Evolutionary conservation across 768 basidiomycete species (phyloP).

Genomic region (Daedaleopsis nitida): DNA sequence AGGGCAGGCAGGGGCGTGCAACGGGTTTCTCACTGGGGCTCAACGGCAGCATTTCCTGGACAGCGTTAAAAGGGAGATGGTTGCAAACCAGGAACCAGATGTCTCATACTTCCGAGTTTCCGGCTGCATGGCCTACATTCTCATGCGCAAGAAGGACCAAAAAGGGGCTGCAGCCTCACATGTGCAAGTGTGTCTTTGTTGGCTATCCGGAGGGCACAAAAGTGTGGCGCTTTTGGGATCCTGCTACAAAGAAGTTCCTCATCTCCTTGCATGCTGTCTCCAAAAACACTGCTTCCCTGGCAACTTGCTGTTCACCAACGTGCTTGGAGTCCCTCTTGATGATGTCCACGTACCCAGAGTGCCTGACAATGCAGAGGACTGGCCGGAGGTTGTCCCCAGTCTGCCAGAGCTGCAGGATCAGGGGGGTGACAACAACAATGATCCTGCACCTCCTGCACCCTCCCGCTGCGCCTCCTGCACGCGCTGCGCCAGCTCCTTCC

Average conservation of each 20-base stretch:
- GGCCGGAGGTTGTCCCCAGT: constrained; percentile 1
- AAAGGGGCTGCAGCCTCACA: constrained; percentile 23
- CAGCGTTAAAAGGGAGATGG: constrained; percentile 1
- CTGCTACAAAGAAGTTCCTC: constrained; percentile 14
- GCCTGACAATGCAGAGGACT: neutral
- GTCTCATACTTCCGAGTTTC: constrained; percentile 38
- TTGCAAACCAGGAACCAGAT: constrained; percentile 29
- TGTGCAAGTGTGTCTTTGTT: constrained; percentile 40
- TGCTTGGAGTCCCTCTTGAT: constrained; percentile 5
- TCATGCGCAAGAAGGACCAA: constrained; percentile 38
- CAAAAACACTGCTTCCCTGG: constrained; percentile 12
- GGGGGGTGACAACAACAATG: constrained; percentile 11
- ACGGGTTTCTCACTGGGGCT: too few relatives aligned
- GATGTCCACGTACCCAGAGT: constrained; percentile 2
- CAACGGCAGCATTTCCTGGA: neutral
- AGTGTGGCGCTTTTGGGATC: constrained; percentile 9
- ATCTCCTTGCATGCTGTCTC: constrained; percentile 14
- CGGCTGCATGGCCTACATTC: constrained; percentile 42
- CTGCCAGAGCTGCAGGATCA: constrained; percentile 13
- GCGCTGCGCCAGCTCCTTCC: constrained; percentile 1
- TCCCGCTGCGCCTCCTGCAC: constrained; percentile 4
- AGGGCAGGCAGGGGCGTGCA: too few relatives aligned
- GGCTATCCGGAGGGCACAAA: constrained; percentile 4
- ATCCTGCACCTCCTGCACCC: constrained; percentile 11
- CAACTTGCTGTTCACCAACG: too few relatives aligned